phyloP scores from a whole-genome alignment of 257 asterid genomes.

The Paulownia fortunei region DNA sequence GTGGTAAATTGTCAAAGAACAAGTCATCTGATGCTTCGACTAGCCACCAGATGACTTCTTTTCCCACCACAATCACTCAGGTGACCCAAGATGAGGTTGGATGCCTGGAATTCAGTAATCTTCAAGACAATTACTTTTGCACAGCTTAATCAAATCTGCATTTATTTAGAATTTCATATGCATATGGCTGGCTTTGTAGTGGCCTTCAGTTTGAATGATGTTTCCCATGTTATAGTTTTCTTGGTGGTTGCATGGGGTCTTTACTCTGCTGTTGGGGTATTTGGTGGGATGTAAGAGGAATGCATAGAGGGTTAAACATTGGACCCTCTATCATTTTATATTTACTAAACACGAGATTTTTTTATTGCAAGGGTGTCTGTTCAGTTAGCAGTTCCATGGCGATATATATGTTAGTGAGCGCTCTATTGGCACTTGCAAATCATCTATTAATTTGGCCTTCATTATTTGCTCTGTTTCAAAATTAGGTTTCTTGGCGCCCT shows the following conservation, averaged over 20 bases:
- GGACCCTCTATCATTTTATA: too few species aligned
- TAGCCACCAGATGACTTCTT: constrained; percentile 50
- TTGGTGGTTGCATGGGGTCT: neutral
- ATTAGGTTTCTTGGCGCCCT: too few species aligned
- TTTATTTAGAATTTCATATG: neutral
- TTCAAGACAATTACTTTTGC: neutral
- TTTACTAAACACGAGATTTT: too few species aligned
- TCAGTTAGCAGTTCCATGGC: too few species aligned
- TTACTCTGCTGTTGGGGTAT: neutral
- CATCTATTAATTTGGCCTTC: too few species aligned
- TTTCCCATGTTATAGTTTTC: neutral
- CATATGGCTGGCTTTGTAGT: neutral
- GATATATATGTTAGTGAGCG: too few species aligned
- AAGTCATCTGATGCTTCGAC: constrained; percentile 49
- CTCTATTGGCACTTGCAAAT: too few species aligned
- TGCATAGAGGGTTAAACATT: too few species aligned
- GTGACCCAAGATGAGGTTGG: constrained; percentile 54
- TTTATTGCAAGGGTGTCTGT: too few species aligned
- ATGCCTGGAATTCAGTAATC: constrained; percentile 1
- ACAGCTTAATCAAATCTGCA: neutral
- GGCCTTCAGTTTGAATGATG: neutral
- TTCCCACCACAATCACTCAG: constrained; percentile 47
- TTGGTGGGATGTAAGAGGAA: too few species aligned
- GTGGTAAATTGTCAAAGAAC: constrained; percentile 34
- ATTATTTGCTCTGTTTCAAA: too few species aligned